phyloP scores from a whole-genome alignment of 108 stramenopile genomes.

The Cyclotella choctawhatcheeana region DNA sequence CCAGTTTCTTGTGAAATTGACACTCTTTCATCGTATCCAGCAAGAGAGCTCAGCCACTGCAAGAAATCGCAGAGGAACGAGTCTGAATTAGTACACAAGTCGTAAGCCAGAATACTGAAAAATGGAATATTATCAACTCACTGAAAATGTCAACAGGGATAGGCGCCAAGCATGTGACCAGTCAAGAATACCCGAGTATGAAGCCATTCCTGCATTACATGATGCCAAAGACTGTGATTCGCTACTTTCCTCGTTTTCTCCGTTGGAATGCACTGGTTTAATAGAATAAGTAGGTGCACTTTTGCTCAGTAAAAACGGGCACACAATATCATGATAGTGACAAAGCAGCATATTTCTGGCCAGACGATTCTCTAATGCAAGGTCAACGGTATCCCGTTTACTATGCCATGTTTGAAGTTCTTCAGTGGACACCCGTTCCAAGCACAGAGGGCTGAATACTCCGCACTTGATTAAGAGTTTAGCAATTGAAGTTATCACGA shows the following conservation, averaged over 20 bases:
- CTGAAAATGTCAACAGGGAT: conserved; percentile 64
- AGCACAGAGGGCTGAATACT: conserved; percentile 44
- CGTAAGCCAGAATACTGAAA: neutral
- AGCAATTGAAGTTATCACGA: conserved; percentile 66
- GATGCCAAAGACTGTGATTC: neutral
- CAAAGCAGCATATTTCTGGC: conserved; percentile 75
- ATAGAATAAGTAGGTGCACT: conserved; percentile 51
- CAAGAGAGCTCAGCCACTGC: conserved; percentile 76
- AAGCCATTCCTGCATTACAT: conserved; percentile 13
- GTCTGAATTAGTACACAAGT: neutral
- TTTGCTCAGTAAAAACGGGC: conserved; percentile 78
- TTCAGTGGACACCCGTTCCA: conserved; percentile 12
- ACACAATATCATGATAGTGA: conserved; percentile 84
- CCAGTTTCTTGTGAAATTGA: conserved; percentile 66
- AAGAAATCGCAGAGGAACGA: neutral
- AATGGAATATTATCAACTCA: conserved; percentile 20
- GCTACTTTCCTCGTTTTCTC: conserved; percentile 20
- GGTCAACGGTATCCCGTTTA: conserved; percentile 24
- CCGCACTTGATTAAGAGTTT: conserved; percentile 79
- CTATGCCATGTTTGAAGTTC: conserved; percentile 5
- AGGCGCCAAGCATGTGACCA: conserved; percentile 85
- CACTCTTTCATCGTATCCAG: conserved; percentile 71
- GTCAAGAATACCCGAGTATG: conserved; percentile 25
- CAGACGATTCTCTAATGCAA: conserved; percentile 66
- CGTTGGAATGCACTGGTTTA: neutral